Evolutionary conservation across 2,329 filamentous ascomycete species (phyloP).

Genomic region (Massarina eburnea): DNA sequence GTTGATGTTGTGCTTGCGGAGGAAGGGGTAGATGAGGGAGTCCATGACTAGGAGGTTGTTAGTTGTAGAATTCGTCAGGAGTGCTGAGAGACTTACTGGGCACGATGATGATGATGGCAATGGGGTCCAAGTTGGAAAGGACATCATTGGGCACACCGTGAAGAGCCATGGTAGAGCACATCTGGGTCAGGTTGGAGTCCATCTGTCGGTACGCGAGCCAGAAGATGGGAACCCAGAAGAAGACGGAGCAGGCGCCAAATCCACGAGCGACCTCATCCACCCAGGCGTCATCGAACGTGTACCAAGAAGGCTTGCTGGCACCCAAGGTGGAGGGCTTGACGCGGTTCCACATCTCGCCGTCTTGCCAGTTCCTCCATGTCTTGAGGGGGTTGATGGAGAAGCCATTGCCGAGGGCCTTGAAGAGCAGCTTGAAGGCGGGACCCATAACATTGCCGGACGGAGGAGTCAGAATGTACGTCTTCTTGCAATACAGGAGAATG

Average conservation of each 20-base stretch:
- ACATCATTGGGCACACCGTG: slow-evolving; percentile 77
- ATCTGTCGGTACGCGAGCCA: slow-evolving; percentile 71
- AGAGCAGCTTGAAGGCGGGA: slow-evolving; percentile 64
- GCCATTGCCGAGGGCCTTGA: slow-evolving; percentile 55
- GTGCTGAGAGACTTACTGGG: slow-evolving; percentile 53
- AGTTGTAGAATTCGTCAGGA: slow-evolving; percentile 45
- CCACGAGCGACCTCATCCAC: slow-evolving; percentile 77
- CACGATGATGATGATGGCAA: slow-evolving; percentile 74
- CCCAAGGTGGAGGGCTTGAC: slow-evolving; percentile 66
- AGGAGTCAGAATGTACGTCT: slow-evolving; percentile 61
- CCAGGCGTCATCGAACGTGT: slow-evolving; percentile 79
- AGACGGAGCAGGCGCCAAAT: slow-evolving; percentile 40
- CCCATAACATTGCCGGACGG: slow-evolving; percentile 69
- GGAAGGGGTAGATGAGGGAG: slow-evolving; percentile 62
- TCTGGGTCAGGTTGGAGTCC: slow-evolving; percentile 64
- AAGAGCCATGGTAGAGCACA: slow-evolving; percentile 67
- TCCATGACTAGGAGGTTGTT: slow-evolving; percentile 50
- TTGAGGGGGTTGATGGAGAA: slow-evolving; percentile 59
- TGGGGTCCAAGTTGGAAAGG: slow-evolving; percentile 73
- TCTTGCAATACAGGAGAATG: slow-evolving; percentile 62
- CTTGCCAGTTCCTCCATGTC: slow-evolving; percentile 58
- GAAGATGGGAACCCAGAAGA: slow-evolving; percentile 65
- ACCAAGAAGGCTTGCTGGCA: slow-evolving; percentile 63
- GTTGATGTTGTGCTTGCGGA: slow-evolving; percentile 62
- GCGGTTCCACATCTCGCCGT: slow-evolving; percentile 62